A percentile compares a stretch with the other conserved stretches of the same genome.
These are phyloP conservation scores for Coemansia linderi DNA, from an alignment of 371 early-diverging fungal genomes.

Conservation along the genomic window DNA sequence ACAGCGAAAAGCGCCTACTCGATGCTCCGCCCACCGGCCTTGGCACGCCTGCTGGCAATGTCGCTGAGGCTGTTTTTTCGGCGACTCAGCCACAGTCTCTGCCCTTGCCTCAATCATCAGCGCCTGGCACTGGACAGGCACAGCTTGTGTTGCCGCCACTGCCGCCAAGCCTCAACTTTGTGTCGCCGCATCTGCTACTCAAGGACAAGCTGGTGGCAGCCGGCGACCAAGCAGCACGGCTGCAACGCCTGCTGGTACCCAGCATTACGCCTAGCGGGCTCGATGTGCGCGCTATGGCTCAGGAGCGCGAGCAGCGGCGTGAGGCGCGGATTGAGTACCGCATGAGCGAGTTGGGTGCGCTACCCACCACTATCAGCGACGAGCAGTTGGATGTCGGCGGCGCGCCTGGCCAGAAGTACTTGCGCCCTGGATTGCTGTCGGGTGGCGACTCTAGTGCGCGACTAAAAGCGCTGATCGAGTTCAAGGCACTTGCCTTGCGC, in stretches of 20 bases:
- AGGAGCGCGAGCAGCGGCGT: constrained; percentile 76
- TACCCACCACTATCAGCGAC: constrained; percentile 62
- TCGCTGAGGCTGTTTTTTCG: constrained; percentile 48
- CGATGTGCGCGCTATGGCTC: constrained; percentile 70
- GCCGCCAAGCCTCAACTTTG: constrained; percentile 48
- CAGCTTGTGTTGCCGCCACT: constrained; percentile 40
- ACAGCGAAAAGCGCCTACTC: constrained; percentile 52
- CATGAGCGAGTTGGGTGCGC: constrained; percentile 71
- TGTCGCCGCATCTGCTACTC: constrained; percentile 61
- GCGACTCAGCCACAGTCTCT: constrained; percentile 21
- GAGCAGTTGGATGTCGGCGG: constrained; percentile 46
- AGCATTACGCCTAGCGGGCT: constrained; percentile 75
- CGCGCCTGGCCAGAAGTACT: constrained; percentile 19
- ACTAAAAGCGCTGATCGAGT: constrained; percentile 77
- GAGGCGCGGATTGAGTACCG: constrained; percentile 70
- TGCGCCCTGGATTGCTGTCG: constrained; percentile 44
- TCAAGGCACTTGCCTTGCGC: constrained; percentile 74
- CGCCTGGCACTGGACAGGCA: constrained; percentile 27
- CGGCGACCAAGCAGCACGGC: constrained; percentile 63
- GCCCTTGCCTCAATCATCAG: constrained; percentile 25
- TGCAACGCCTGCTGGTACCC: constrained; percentile 74
- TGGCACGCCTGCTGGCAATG: constrained; percentile 36
- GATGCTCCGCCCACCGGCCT: constrained; percentile 48
- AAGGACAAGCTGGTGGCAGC: constrained; percentile 58
- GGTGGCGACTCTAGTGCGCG: constrained; percentile 55